These are phyloP conservation scores for Lecanicillium sp. DNA, from an alignment of 2,329 filamentous ascomycete genomes.

Conservation along the genomic window DNA sequence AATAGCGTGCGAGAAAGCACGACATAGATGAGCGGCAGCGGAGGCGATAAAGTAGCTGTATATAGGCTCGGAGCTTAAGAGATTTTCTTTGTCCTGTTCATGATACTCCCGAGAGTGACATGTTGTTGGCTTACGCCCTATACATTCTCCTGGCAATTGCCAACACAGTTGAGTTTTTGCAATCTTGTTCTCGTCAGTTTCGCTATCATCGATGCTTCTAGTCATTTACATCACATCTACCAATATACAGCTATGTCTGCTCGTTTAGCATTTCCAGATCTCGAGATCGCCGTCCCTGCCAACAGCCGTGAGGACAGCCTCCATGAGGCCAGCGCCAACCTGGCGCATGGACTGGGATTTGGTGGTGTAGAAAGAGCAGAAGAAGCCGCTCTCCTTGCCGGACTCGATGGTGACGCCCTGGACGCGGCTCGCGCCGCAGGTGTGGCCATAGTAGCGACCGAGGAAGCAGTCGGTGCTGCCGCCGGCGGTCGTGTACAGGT, in stretches of 20 bases:
- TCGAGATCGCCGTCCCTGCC: constrained; percentile 16
- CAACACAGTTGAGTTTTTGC: not conserved
- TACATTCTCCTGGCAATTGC: not conserved
- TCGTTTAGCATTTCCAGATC: constrained; percentile 14
- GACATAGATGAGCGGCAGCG: constrained; percentile 13
- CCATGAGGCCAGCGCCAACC: constrained; percentile 42
- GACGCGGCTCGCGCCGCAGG: constrained; percentile 31
- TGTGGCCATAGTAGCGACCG: constrained; percentile 33
- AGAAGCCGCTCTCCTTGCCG: constrained; percentile 24
- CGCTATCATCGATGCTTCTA: not conserved
- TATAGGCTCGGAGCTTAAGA: constrained; percentile 25
- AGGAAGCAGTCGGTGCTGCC: constrained; percentile 42
- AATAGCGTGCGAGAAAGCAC: constrained; percentile 3
- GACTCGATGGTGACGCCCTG: constrained; percentile 43
- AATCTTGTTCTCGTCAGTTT: not conserved
- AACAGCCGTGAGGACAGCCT: constrained; percentile 32
- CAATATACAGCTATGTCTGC: not conserved
- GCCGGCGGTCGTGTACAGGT: constrained; percentile 41
- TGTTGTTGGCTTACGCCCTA: too few species aligned
- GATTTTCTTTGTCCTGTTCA: constrained; percentile 17
- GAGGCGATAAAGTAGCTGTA: constrained; percentile 18
- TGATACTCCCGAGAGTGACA: too few species aligned
- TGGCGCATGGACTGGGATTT: constrained; percentile 37
- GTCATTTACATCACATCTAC: not conserved
- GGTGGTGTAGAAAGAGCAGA: constrained; percentile 41